phyloP scores from a whole-genome alignment of 2,329 filamentous ascomycete species.

The Fusarium coffeatum region DNA sequence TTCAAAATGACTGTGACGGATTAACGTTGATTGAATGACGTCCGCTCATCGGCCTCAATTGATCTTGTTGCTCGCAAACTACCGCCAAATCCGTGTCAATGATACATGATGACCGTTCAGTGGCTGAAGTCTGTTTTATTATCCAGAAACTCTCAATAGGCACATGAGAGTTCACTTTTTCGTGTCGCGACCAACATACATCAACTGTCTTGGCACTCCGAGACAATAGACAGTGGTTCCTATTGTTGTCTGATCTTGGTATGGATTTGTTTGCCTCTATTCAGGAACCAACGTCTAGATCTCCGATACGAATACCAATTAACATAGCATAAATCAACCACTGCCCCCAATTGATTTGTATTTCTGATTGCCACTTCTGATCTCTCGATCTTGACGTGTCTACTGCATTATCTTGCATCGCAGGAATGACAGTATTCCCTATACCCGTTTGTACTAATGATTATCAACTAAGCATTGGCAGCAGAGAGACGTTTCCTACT shows the following conservation, averaged over 20 bases:
- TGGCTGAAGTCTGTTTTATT: slow-evolving; percentile 33
- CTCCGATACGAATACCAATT: background rate
- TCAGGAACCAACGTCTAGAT: background rate
- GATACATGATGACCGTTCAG: slow-evolving; percentile 1
- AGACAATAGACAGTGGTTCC: slow-evolving; percentile 1
- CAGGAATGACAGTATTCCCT: background rate
- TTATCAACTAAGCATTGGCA: background rate
- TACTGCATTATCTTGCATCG: background rate
- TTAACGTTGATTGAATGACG: slow-evolving; percentile 3
- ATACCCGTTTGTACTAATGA: background rate
- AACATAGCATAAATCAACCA: slow-evolving; percentile 3
- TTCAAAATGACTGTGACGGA: background rate
- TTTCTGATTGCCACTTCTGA: background rate
- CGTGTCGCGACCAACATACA: background rate
- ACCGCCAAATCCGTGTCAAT: background rate
- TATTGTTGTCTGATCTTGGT: slow-evolving; percentile 8
- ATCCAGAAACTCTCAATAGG: slow-evolving; percentile 9
- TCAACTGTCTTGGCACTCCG: slow-evolving; percentile 1
- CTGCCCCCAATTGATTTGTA: background rate
- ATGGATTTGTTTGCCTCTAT: background rate
- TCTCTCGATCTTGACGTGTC: background rate
- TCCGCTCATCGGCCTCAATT: background rate
- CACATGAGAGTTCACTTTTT: background rate
- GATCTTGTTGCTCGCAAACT: background rate
- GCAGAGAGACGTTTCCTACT: slow-evolving; percentile 4